These are phyloP conservation scores for Blastobotrys ciferrii DNA, from an alignment of 1,139 yeast genomes.

Conservation along the genomic window DNA sequence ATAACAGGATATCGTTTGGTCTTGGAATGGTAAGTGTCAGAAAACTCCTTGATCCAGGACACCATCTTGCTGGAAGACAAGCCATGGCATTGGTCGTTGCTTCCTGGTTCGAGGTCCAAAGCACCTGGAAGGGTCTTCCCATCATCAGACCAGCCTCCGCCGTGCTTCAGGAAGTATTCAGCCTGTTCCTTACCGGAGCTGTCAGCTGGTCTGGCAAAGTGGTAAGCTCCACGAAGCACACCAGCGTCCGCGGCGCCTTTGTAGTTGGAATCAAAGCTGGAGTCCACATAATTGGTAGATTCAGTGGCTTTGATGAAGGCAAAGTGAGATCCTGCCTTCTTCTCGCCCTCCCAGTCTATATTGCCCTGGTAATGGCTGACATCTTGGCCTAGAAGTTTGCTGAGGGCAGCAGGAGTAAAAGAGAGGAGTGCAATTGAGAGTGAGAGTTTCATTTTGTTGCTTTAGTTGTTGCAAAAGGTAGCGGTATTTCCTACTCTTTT, in stretches of 20 bases:
- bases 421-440: constrained; percentile 7
- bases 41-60: constrained; percentile 12
- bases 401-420: constrained; percentile 5
- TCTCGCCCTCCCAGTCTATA: constrained; percentile 14
- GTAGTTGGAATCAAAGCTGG: constrained; percentile 11
- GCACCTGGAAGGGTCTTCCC: constrained; percentile 18
- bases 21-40: constrained; percentile 10
- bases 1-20: constrained; percentile 15
- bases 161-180: constrained; percentile 11
- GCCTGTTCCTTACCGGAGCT: constrained; percentile 12
- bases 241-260: constrained; percentile 12
- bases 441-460: constrained; percentile 2
- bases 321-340: constrained; percentile 14
- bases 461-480: too few relatives aligned
- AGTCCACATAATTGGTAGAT: constrained; percentile 7
- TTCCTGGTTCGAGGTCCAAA: constrained; percentile 10
- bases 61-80: constrained; percentile 8
- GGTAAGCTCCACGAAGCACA: constrained; percentile 15
- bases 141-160: constrained; percentile 16
- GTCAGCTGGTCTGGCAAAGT: constrained; percentile 13
- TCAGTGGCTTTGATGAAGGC: too few relatives aligned
- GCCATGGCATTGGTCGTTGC: constrained; percentile 9
- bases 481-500: too few relatives aligned
- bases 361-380: constrained; percentile 14
- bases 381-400: constrained; percentile 14